Evolutionary conservation across 805 yeast species (phyloP), one percentile per base, ranked within the genome.

Genomic region (Maudiozyma pseudohumilis): DNA sequence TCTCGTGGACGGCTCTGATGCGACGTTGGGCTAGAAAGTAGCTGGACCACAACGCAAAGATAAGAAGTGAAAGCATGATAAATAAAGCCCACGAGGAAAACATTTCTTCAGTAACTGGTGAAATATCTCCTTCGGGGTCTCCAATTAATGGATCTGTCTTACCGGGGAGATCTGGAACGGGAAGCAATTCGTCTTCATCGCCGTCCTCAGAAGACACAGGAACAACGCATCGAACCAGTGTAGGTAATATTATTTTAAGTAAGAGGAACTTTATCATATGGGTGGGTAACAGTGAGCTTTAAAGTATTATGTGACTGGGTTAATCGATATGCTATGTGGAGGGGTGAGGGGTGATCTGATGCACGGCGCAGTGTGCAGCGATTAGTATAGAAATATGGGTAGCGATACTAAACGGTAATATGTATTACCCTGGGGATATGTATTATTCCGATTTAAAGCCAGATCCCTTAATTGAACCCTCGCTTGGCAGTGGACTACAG

Each of bases 61-160:
- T 81, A 32, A 92, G 65, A 32, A 92, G 66, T 40, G 82, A 75
- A 34, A 92, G 59, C 45, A 92, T 68, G 41, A 92, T 94, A 60
- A 87, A 88, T 22, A 92, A 64, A 0, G 98, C 97, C 99, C 98
- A 92, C 0, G 96, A 86, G 5, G 95, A 83, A 59, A 87, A 92
- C 50, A 92, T 86, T 60, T 92, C 99, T 51, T 89, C 96, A 3
- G 89, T 77, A 16, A 86, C 81, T 0, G 97, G 96, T 52, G 84
- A 86, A 6, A 79, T 69, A 22, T 69, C 74, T 11, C 70, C 80
- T 11, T 69, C 77, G 25, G 77, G 85, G 48, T 72, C 83, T 32
- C 69, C 75, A 3, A 62, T 56, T 8, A 60, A 50, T 0, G 70
- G 59, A 35, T 59, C 67, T 13, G 41, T 49, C 21, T 49, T 50